Evolutionary conservation across 768 basidiomycete genomes (phyloP).

Genomic region (Rhodotorula paludigena): DNA sequence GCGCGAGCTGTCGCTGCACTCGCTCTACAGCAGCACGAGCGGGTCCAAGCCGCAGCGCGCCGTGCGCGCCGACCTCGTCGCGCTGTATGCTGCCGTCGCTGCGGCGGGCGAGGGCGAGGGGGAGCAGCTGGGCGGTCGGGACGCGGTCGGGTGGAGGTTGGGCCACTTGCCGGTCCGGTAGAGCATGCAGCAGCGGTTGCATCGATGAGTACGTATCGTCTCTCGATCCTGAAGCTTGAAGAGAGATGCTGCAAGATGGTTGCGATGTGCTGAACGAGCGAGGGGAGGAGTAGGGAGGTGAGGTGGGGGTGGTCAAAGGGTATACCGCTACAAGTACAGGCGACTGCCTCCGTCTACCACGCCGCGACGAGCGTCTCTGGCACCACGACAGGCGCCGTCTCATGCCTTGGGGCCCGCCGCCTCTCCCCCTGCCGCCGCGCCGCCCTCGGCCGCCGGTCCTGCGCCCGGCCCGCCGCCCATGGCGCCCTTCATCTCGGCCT

Average conservation of each 20-base stretch:
- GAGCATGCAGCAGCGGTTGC: too few species aligned
- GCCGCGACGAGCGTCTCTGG: not conserved
- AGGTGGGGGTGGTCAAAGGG: not conserved
- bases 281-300: not conserved
- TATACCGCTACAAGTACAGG: not conserved
- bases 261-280: not conserved
- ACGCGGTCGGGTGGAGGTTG: conserved; percentile 14
- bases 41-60: conserved; percentile 13
- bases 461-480: conserved; percentile 1
- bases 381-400: not conserved
- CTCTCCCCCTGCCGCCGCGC: not conserved
- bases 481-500: conserved; percentile 61
- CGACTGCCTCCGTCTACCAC: not conserved
- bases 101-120: conserved; percentile 25
- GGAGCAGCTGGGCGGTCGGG: not conserved
- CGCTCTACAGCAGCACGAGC: conserved; percentile 6
- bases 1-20: conserved; percentile 18
- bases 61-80: not conserved
- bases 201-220: too few species aligned
- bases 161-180: conserved; percentile 15
- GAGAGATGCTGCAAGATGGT: not conserved
- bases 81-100: not conserved
- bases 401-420: not conserved
- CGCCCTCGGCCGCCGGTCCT: not conserved
- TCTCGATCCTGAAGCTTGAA: too few species aligned